Evolutionary conservation across 345 rosid species (phyloP).

Genomic region (Linum usitatissimum): DNA sequence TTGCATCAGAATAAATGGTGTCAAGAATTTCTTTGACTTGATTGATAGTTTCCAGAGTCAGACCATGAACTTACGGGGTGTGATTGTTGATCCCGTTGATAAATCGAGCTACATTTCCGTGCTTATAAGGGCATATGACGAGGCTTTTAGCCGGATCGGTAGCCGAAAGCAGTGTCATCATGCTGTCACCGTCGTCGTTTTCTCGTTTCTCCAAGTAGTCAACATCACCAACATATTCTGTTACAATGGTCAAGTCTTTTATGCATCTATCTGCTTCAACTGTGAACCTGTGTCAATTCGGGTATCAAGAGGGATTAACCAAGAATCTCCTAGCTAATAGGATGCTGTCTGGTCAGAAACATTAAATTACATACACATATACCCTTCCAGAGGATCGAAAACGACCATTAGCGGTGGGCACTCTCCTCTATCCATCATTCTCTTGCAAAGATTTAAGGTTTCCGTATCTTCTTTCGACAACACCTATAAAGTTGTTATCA

Average conservation of each 20-base stretch:
- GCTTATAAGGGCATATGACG: constrained; percentile 20
- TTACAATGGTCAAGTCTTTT: constrained; percentile 12
- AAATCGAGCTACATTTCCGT: constrained; percentile 23
- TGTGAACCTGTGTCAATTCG: constrained; percentile 17
- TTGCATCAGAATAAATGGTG: not conserved
- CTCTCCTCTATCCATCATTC: constrained; percentile 26
- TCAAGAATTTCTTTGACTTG: not conserved
- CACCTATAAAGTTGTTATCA: constrained; percentile 8
- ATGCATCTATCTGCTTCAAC: constrained; percentile 21
- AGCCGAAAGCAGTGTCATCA: constrained; percentile 24
- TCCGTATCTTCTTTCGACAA: constrained; percentile 20
- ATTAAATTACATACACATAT: constrained; percentile 3
- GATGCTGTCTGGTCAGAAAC: not conserved
- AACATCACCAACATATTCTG: constrained; percentile 7
- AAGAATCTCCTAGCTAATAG: not conserved
- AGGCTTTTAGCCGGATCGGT: constrained; percentile 18
- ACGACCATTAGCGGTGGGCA: constrained; percentile 24
- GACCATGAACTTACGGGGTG: constrained; percentile 11
- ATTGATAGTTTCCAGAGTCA: not conserved
- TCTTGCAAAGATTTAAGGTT: constrained; percentile 18
- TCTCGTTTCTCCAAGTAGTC: constrained; percentile 15
- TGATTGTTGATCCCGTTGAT: constrained; percentile 27
- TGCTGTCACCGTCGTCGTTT: constrained; percentile 24
- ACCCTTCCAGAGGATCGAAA: constrained; percentile 27
- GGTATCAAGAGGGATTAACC: not conserved